These are phyloP conservation scores for Psilocybe sp. DNA, from an alignment of 768 basidiomycete genomes.

Conservation along the genomic window DNA sequence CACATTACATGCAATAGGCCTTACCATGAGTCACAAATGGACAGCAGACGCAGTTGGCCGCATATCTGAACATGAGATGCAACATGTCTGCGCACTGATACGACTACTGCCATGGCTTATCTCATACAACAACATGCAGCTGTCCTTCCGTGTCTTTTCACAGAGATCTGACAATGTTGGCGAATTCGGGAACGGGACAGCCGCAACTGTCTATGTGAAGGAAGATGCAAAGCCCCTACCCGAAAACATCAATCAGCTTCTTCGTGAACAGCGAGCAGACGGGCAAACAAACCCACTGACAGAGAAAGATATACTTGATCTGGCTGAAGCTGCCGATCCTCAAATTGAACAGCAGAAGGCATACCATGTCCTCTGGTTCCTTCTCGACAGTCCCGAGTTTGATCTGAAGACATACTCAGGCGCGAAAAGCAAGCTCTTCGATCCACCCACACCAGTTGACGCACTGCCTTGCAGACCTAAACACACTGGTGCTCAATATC, in stretches of 20 bases:
- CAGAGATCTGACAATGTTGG: slow-evolving; percentile 30
- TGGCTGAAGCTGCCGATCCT: slow-evolving; percentile 11
- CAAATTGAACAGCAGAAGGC: slow-evolving; percentile 7
- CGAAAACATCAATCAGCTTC: slow-evolving; percentile 10
- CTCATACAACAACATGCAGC: slow-evolving; percentile 35
- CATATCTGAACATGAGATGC: slow-evolving; percentile 25
- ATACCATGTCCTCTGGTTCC: slow-evolving; percentile 22
- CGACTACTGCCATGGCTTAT: slow-evolving; percentile 25
- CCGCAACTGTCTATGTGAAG: slow-evolving; percentile 31
- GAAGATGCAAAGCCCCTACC: slow-evolving; percentile 15
- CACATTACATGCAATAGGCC: slow-evolving; percentile 29
- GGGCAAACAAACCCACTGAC: slow-evolving; percentile 22
- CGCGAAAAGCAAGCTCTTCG: slow-evolving; percentile 13
- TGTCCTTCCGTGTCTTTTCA: slow-evolving; percentile 32
- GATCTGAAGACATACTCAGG: slow-evolving; percentile 22
- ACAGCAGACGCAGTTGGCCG: slow-evolving; percentile 18
- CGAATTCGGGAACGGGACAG: slow-evolving; percentile 33
- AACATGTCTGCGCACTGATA: slow-evolving; percentile 20
- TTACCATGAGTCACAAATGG: slow-evolving; percentile 42
- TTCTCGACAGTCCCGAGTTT: slow-evolving; percentile 27
- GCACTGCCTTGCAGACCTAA: slow-evolving; percentile 23
- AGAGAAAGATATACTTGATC: slow-evolving; percentile 18
- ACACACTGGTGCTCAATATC: slow-evolving; percentile 27
- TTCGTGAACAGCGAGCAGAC: slow-evolving; percentile 18
- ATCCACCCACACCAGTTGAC: slow-evolving; percentile 16